A percentile compares a stretch with the other conserved stretches of the same genome.
Evolutionary conservation across 2,329 filamentous ascomycete species (phyloP).

Genomic region (Claviceps maximensis): DNA sequence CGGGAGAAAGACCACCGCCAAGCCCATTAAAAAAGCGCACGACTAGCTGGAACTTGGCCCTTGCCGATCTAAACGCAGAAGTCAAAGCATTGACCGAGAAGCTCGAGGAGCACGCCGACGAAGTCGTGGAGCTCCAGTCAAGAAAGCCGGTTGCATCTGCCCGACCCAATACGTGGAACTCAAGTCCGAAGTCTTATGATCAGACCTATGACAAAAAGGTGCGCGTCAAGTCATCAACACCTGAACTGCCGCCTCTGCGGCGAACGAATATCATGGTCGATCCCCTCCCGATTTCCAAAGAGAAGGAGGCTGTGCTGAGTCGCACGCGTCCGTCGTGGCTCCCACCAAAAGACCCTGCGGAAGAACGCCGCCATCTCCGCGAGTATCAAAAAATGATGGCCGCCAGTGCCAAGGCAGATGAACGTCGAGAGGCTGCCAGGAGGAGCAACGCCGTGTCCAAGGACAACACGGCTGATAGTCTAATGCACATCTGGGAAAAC

Average conservation of each 20-base stretch:
- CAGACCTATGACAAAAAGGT: conserved; percentile 30
- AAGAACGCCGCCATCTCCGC: conserved; percentile 79
- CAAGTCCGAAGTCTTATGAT: conserved; percentile 20
- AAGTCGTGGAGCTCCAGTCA: conserved; percentile 30
- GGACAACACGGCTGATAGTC: conserved; percentile 39
- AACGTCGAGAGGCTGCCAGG: conserved; percentile 41
- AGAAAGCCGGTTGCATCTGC: conserved; percentile 17
- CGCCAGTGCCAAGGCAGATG: conserved; percentile 44
- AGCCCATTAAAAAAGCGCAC: conserved; percentile 41
- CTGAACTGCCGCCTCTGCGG: conserved; percentile 57
- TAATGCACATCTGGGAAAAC: conserved; percentile 58
- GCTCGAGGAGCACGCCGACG: conserved; percentile 64
- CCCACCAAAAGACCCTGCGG: conserved; percentile 75
- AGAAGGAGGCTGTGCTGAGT: conserved; percentile 73
- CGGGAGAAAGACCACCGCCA: conserved; percentile 21
- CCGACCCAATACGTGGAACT: conserved; percentile 29
- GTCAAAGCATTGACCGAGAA: conserved; percentile 64
- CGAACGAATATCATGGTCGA: conserved; percentile 74
- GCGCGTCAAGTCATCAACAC: conserved; percentile 50
- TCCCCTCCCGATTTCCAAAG: conserved; percentile 69
- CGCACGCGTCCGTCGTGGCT: conserved; percentile 74
- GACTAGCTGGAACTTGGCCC: conserved; percentile 62
- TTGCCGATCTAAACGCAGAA: conserved; percentile 57
- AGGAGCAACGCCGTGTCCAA: conserved; percentile 37
- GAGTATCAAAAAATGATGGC: conserved; percentile 79